Evolutionary conservation across 768 basidiomycete genomes (phyloP).

Genomic region (Phaeotremella skinneri): DNA sequence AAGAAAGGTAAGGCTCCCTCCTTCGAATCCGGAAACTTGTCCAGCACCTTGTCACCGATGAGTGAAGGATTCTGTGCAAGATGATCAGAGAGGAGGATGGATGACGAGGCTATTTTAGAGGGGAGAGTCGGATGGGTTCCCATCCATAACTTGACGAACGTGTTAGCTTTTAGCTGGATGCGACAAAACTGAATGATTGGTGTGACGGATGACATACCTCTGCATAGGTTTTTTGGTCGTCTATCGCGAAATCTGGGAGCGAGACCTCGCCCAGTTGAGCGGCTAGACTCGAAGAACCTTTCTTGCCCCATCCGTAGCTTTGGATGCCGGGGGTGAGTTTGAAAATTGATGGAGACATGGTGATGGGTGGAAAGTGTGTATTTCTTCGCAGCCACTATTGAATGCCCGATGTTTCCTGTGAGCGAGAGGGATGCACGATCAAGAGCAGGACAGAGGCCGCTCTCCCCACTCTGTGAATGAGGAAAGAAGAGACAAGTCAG

Average conservation of each 20-base stretch:
- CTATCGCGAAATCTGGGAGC: constrained; percentile 65
- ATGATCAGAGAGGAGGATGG: constrained; percentile 59
- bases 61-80: constrained; percentile 67
- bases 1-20: constrained; percentile 81
- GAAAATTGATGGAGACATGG: constrained; percentile 57
- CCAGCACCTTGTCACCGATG: constrained; percentile 61
- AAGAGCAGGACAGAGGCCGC: too few species aligned
- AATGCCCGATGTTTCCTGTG: too few species aligned
- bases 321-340: constrained; percentile 80
- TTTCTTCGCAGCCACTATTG: neutral
- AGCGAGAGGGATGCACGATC: too few species aligned
- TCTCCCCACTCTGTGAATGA: too few species aligned
- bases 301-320: constrained; percentile 92
- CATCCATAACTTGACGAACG: constrained; percentile 81
- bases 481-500: too few species aligned
- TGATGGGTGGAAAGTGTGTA: neutral
- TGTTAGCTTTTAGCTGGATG: neutral
- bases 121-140: constrained; percentile 84
- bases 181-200: neutral
- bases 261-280: constrained; percentile 71
- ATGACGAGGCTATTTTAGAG: constrained; percentile 57
- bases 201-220: constrained; percentile 62
- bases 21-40: constrained; percentile 56
- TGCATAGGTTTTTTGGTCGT: constrained; percentile 77
- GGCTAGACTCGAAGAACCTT: constrained; percentile 75